phyloP scores from a whole-genome alignment of 2,329 filamentous ascomycete species.

The Claviceps arundinis region DNA sequence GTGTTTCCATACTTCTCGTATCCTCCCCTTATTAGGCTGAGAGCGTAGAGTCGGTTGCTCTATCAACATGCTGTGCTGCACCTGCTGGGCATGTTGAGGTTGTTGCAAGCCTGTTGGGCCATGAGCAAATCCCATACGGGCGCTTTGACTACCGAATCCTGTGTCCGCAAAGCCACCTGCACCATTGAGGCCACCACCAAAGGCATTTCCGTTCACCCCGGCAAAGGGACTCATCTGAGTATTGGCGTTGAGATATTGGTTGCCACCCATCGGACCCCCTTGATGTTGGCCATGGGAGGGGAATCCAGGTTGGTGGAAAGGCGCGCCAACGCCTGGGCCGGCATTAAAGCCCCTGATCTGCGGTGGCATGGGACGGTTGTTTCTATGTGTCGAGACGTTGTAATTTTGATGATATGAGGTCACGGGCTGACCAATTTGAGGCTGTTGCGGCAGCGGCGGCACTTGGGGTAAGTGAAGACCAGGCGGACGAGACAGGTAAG shows the following conservation, averaged over 20 bases:
- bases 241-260: constrained; percentile 61
- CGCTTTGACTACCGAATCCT: constrained; percentile 74
- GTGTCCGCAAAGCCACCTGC: constrained; percentile 47
- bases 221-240: constrained; percentile 55
- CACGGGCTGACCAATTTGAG: background rate
- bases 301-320: constrained; percentile 35
- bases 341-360: constrained; percentile 25
- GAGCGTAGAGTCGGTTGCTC: constrained; percentile 28
- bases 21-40: constrained; percentile 62
- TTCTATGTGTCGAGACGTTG: background rate
- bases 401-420: background rate
- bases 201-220: constrained; percentile 36
- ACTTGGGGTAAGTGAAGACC: background rate
- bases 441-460: background rate
- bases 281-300: constrained; percentile 39
- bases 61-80: constrained; percentile 26
- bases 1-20: constrained; percentile 91
- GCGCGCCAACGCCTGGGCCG: constrained; percentile 23
- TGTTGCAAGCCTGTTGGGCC: constrained; percentile 44
- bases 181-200: constrained; percentile 44
- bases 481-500: background rate
- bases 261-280: constrained; percentile 42
- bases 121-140: constrained; percentile 75
- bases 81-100: constrained; percentile 39
- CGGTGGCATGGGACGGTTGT: constrained; percentile 19